Evolutionary conservation across 2,329 filamentous ascomycete species (phyloP).

Genomic region (Epichloe aotearoae): DNA sequence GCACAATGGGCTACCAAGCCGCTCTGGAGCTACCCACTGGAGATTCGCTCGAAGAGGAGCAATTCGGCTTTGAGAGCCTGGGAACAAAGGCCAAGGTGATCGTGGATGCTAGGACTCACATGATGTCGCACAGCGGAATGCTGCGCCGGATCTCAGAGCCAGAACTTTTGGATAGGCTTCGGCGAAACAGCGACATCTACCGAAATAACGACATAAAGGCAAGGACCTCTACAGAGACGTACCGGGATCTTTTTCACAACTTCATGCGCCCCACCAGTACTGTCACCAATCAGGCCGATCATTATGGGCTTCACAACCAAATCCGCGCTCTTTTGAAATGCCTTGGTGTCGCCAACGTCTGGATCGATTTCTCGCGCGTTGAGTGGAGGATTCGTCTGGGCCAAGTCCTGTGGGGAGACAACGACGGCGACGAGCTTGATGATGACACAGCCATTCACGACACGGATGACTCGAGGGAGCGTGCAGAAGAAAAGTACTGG

Average conservation of each 20-base stretch:
- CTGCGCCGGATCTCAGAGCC: conserved; percentile 44
- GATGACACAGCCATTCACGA: conserved; percentile 40
- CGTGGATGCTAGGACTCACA: conserved; percentile 43
- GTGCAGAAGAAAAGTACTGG: conserved; percentile 53
- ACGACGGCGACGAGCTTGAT: conserved; percentile 36
- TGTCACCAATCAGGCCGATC: conserved; percentile 43
- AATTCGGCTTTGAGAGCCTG: conserved; percentile 44
- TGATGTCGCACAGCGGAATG: conserved; percentile 38
- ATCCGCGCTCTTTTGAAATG: conserved; percentile 56
- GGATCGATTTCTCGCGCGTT: conserved; percentile 62
- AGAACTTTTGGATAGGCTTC: conserved; percentile 44
- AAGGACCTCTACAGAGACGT: conserved; percentile 41
- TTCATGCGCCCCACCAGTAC: conserved; percentile 44
- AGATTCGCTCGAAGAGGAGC: conserved; percentile 50
- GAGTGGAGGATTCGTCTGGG: conserved; percentile 64
- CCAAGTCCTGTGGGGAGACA: conserved; percentile 54
- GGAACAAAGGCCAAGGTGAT: conserved; percentile 41
- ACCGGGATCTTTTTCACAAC: conserved; percentile 48
- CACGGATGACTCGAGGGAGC: conserved; percentile 33
- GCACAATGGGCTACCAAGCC: conserved; percentile 55
- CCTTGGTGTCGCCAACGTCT: conserved; percentile 51
- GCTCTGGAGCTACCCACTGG: conserved; percentile 52
- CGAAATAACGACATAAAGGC: conserved; percentile 37
- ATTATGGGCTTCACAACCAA: conserved; percentile 53
- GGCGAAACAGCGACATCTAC: conserved; percentile 42